Percentiles rank a stretch among this genome's conserved stretches.
Conservation (phyloP, 2,329 filamentous ascomycete genomes). For the Nectriaceae sp. region DNA sequence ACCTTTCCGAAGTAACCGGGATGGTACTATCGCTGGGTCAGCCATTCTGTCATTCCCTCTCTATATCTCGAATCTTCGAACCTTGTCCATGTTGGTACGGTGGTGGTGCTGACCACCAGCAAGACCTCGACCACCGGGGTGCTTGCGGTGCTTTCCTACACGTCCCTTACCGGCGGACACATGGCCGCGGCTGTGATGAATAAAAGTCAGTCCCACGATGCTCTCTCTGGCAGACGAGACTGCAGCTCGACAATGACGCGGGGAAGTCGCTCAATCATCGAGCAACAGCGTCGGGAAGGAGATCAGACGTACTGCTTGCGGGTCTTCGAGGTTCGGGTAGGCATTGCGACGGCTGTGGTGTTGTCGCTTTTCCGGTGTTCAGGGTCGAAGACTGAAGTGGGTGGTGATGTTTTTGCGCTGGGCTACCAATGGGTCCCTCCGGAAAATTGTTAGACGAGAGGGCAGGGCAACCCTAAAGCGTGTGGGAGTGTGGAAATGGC, state of each 20-base stretch:
- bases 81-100: constrained; percentile 67
- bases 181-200: constrained; percentile 77
- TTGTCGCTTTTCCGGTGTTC: constrained; percentile 45
- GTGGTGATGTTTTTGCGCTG: constrained; percentile 42
- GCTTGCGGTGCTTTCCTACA: constrained; percentile 98
- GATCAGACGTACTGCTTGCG: constrained; percentile 69
- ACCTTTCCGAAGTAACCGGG: constrained; percentile 99
- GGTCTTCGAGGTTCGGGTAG: constrained; percentile 75
- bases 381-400: constrained; percentile 36
- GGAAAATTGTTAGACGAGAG: constrained; percentile 42
- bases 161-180: constrained; percentile 98
- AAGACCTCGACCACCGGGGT: constrained; percentile 78
- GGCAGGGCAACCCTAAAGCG: constrained; percentile 44
- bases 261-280: constrained; percentile 20
- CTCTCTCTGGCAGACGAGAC: background rate
- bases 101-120: constrained; percentile 98
- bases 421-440: constrained; percentile 31
- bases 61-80: constrained; percentile 61
- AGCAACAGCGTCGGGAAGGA: constrained; percentile 20
- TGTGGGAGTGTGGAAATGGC: constrained; percentile 14
- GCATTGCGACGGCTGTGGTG: constrained; percentile 60
- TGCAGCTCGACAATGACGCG: constrained; percentile 9
- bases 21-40: constrained; percentile 68
- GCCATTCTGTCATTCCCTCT: constrained; percentile 22
- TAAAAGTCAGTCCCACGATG: constrained; percentile 25